A percentile compares a stretch with the other conserved stretches of the same genome.
phyloP scores from a whole-genome alignment of 2,329 filamentous ascomycete genomes.

The Fusarium nygamai region DNA sequence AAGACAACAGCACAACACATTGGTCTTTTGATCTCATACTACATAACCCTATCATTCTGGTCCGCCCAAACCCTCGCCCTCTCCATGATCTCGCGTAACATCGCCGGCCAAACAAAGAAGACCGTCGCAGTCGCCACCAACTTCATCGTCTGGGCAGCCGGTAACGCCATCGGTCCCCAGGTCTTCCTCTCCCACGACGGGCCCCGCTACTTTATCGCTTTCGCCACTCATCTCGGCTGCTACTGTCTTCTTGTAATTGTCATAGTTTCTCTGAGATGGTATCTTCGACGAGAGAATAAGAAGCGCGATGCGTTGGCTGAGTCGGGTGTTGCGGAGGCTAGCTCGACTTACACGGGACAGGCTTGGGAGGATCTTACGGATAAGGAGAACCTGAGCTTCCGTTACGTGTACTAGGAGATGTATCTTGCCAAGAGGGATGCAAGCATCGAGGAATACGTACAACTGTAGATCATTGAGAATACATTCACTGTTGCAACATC shows the following conservation, averaged over 20 bases:
- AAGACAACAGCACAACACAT: constrained; percentile 45
- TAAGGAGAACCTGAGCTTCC: constrained; percentile 67
- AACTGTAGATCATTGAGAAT: neutral
- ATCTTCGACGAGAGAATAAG: constrained; percentile 67
- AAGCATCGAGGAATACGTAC: neutral
- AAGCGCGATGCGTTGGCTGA: constrained; percentile 61
- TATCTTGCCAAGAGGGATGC: too few relatives aligned
- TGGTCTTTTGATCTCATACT: constrained; percentile 77
- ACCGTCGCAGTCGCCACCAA: constrained; percentile 73
- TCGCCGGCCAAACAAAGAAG: constrained; percentile 80
- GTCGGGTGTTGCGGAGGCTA: constrained; percentile 52
- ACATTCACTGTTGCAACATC: neutral
- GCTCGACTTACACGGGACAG: constrained; percentile 50
- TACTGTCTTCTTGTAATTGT: constrained; percentile 69
- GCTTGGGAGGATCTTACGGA: constrained; percentile 73
- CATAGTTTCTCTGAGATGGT: constrained; percentile 66
- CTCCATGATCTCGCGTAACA: constrained; percentile 74
- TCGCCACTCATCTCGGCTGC: constrained; percentile 75
- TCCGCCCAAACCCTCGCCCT: constrained; percentile 74
- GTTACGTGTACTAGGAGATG: constrained; percentile 56
- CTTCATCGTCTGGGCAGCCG: constrained; percentile 75
- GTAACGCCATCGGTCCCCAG: constrained; percentile 68
- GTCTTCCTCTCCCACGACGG: constrained; percentile 25
- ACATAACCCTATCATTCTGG: constrained; percentile 82
- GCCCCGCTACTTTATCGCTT: constrained; percentile 75